Conservation (phyloP, 106 monocot genomes). For the Dioscorea alata region DNA sequence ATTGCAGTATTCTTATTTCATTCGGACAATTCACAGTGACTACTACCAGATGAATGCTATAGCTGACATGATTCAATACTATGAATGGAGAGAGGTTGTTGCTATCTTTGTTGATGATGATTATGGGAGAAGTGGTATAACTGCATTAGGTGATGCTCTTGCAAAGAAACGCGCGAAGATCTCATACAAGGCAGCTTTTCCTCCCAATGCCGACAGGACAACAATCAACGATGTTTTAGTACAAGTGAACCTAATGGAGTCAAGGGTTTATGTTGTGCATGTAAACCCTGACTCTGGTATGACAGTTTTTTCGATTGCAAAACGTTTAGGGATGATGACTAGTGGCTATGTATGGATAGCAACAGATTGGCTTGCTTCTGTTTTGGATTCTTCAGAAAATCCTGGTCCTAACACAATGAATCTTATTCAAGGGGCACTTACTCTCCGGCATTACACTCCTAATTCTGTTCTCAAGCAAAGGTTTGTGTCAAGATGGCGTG, state of each 20-base stretch:
- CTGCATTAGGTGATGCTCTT: constrained; percentile 25
- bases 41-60: constrained; percentile 42
- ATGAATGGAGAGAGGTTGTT: constrained; percentile 37
- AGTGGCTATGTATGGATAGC: constrained; percentile 49
- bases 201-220: constrained; percentile 6
- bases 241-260: constrained; percentile 28
- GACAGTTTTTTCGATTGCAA: constrained; percentile 27
- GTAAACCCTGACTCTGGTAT: constrained; percentile 43
- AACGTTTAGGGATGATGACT: constrained; percentile 29
- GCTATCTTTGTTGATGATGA: constrained; percentile 43
- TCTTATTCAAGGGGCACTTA: constrained; percentile 32
- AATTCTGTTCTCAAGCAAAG: constrained; percentile 16
- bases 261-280: constrained; percentile 42
- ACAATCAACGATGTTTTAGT: constrained; percentile 17
- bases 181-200: constrained; percentile 35
- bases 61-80: constrained; percentile 23
- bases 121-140: constrained; percentile 28
- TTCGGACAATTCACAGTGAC: constrained; percentile 27
- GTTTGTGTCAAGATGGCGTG: constrained; percentile 23
- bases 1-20: constrained; percentile 30
- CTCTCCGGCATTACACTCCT: constrained; percentile 27
- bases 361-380: constrained; percentile 42
- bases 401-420: constrained; percentile 12
- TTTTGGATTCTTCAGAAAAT: constrained; percentile 20
- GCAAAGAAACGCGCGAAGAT: constrained; percentile 23